Evolutionary conservation across 2,329 filamentous ascomycete species (phyloP).

Genomic region (Aspergillus vadensis): DNA sequence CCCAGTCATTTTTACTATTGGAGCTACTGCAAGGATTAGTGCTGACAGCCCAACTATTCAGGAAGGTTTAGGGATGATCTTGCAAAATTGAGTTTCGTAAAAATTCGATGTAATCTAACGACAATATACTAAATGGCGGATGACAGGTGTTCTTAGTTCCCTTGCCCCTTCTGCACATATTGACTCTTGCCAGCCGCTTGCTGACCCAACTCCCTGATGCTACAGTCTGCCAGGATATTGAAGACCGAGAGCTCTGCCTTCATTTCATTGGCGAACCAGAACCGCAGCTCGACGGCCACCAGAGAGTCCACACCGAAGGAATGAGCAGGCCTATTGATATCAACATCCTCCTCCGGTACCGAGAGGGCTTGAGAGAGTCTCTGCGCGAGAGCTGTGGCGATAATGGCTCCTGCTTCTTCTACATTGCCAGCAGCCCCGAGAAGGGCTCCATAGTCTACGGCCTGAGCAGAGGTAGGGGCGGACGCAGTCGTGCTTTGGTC

Average conservation of each 20-base stretch:
- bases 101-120: no score
- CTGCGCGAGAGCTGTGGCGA: not conserved
- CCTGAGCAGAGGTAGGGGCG: not conserved
- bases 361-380: not conserved
- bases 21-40: no score
- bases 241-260: slow-evolving; percentile 9
- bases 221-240: slow-evolving; percentile 9
- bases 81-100: no score
- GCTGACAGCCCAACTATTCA: no score
- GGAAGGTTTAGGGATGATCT: no score
- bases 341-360: not conserved
- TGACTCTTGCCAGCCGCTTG: not conserved
- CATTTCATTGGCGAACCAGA: slow-evolving; percentile 10
- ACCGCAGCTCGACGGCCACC: slow-evolving; percentile 8
- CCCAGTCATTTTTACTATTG: no score
- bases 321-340: not conserved
- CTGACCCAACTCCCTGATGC: not conserved
- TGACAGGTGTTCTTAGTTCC: no score
- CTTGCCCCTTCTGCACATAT: not conserved
- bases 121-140: no score
- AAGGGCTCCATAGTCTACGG: not conserved
- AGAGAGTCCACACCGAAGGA: slow-evolving; percentile 37
- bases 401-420: not conserved
- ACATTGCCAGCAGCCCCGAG: not conserved
- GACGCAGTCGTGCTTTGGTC: not conserved